Evolutionary conservation across 495 filamentous ascomycete species (phyloP).

Genomic region (Xylaria nigripes): DNA sequence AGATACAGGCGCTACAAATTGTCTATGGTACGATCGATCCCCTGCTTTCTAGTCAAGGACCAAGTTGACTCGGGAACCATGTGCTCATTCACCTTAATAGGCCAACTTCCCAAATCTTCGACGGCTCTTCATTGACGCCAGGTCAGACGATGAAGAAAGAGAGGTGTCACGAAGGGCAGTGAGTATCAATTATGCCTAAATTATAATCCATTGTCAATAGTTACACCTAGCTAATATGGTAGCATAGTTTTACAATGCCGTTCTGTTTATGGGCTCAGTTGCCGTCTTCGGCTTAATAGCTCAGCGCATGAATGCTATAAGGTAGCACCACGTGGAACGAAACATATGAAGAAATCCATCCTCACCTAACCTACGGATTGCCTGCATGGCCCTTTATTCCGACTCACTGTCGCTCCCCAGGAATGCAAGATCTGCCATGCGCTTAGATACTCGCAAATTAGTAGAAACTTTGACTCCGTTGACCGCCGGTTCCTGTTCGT

Average conservation of each 20-base stretch:
- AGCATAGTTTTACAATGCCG: conserved; percentile 93
- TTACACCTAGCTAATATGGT: neutral
- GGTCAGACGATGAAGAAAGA: conserved; percentile 89
- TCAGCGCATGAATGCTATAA: conserved; percentile 52
- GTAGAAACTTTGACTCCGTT: conserved; percentile 16
- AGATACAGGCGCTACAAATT: no score
- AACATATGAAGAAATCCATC: neutral
- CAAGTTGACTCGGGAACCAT: neutral
- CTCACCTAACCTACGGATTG: neutral
- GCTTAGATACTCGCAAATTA: conserved; percentile 23
- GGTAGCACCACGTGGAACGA: conserved; percentile 15
- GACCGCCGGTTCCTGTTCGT: conserved; percentile 19
- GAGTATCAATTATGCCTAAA: conserved; percentile 25
- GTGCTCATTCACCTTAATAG: conserved; percentile 28
- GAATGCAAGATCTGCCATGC: conserved; percentile 37
- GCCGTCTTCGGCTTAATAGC: conserved; percentile 87
- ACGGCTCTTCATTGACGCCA: conserved; percentile 90
- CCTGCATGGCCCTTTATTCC: conserved; percentile 22
- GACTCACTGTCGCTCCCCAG: conserved; percentile 41
- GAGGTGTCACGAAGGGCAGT: conserved; percentile 90
- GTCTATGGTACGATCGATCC: neutral
- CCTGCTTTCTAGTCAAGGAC: neutral
- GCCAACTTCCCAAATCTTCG: conserved; percentile 90
- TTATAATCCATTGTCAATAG: neutral
- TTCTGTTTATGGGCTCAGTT: conserved; percentile 90